Conservation (phyloP, 169 alveolate species). For the Plasmodium vivax region DNA sequence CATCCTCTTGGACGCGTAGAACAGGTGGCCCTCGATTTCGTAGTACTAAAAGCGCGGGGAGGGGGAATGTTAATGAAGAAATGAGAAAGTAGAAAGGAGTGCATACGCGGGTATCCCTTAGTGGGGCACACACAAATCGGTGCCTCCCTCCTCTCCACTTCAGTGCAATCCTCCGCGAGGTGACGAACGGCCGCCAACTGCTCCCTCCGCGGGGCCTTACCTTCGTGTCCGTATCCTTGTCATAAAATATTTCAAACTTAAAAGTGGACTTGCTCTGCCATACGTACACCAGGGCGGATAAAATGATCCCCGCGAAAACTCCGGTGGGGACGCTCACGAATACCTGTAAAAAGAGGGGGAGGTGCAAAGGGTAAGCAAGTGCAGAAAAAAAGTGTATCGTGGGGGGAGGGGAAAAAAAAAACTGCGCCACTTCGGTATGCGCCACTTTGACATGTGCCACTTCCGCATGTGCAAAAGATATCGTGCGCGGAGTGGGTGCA, state of each 20-base stretch:
- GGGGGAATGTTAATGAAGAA: background rate
- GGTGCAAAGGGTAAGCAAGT: background rate
- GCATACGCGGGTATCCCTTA: background rate
- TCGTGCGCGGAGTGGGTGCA: background rate
- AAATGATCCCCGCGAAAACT: slow-evolving; percentile 81
- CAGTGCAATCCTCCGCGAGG: background rate
- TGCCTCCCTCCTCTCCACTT: background rate
- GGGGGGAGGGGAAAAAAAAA: background rate
- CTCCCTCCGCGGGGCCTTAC: background rate
- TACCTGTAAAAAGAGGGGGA: slow-evolving; percentile 45
- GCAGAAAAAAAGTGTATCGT: background rate
- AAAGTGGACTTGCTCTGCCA: slow-evolving; percentile 88
- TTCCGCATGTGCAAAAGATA: background rate
- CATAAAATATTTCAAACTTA: slow-evolving; percentile 85
- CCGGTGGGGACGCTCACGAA: slow-evolving; percentile 84
- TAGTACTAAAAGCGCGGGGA: slow-evolving; percentile 74
- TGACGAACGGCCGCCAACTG: background rate
- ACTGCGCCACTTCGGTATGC: background rate
- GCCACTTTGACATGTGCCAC: background rate
- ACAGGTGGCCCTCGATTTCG: slow-evolving; percentile 88
- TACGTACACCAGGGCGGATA: slow-evolving; percentile 86
- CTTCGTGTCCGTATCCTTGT: slow-evolving; percentile 85
- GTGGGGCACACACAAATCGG: background rate
- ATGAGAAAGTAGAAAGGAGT: background rate
- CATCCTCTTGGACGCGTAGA: slow-evolving; percentile 86